A percentile compares a stretch with the other conserved stretches of the same genome.
Evolutionary conservation across 2,329 filamentous ascomycete species (phyloP).

Genomic region (Tolypocladium endophyticum): DNA sequence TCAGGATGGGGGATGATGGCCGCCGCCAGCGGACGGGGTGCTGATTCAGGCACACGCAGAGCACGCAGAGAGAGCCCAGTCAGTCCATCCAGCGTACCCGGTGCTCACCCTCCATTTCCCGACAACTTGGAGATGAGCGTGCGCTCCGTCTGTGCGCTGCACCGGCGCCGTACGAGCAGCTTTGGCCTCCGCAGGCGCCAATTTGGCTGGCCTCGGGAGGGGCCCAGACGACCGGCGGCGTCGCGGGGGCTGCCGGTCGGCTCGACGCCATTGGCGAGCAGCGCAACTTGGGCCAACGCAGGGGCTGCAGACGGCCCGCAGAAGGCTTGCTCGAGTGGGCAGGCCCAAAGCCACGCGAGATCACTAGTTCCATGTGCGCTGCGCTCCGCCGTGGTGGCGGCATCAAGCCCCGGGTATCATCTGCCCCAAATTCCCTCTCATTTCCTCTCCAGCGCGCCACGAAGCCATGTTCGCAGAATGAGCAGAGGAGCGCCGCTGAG

Average conservation of each 20-base stretch:
- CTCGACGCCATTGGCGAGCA: not conserved
- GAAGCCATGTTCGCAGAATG: not conserved
- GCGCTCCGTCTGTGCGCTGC: not conserved
- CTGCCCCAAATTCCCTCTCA: not conserved
- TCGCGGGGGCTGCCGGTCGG: too few relatives aligned
- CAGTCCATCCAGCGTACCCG: not conserved
- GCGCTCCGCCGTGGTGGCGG: not conserved
- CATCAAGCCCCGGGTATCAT: not conserved
- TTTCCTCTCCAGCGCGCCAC: not conserved
- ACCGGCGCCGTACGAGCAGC: not conserved
- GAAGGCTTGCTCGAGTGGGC: not conserved
- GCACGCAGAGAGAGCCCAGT: not conserved
- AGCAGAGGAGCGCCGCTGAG: not conserved
- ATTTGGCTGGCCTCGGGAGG: not conserved
- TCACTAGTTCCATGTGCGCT: not conserved
- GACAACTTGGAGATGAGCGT: not conserved
- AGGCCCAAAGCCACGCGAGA: not conserved
- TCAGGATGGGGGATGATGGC: not conserved
- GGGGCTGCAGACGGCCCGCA: not conserved
- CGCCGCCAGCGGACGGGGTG: not conserved
- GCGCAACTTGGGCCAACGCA: not conserved
- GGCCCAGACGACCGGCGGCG: too few relatives aligned
- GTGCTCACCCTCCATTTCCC: too few relatives aligned
- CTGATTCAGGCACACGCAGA: not conserved
- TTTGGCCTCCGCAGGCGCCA: not conserved